A percentile compares a stretch with the other conserved stretches of the same genome.
Conservation (phyloP, 805 yeast species). For the Komagataella pastoris region DNA sequence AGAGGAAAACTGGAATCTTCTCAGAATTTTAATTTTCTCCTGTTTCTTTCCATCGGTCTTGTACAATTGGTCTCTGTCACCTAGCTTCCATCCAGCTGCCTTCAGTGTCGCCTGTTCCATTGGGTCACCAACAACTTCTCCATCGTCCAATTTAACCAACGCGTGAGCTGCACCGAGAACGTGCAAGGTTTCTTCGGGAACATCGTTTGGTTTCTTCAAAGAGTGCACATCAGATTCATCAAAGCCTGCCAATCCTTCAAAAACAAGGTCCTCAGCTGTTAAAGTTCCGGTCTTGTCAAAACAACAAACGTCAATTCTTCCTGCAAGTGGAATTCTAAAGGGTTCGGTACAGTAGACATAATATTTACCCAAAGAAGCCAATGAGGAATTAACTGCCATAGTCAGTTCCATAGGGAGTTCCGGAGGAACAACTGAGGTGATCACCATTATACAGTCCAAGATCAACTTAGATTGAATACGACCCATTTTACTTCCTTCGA, state of each 20-base stretch:
- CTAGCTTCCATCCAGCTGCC: constrained; percentile 78
- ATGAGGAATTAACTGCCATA: constrained; percentile 90
- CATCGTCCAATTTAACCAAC: constrained; percentile 84
- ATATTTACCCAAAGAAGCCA: constrained; percentile 76
- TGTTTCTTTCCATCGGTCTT: constrained; percentile 21
- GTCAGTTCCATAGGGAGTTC: constrained; percentile 98
- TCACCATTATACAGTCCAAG: constrained; percentile 87
- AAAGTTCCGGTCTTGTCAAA: constrained; percentile 97
- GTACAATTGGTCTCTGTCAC: constrained; percentile 57
- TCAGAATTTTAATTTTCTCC: constrained; percentile 55
- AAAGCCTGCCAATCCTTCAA: constrained; percentile 92
- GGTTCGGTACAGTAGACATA: constrained; percentile 97
- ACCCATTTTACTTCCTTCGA: constrained; percentile 92
- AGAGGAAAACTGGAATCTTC: constrained; percentile 95
- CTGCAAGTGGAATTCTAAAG: constrained; percentile 94
- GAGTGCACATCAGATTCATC: constrained; percentile 35
- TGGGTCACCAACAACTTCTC: constrained; percentile 97
- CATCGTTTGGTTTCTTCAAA: constrained; percentile 41
- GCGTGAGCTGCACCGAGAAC: constrained; percentile 96
- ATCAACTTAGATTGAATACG: constrained; percentile 88
- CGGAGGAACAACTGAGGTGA: constrained; percentile 97
- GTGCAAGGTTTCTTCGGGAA: constrained; percentile 54
- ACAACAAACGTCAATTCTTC: constrained; percentile 96
- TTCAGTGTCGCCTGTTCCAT: constrained; percentile 95
- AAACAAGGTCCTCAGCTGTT: constrained; percentile 91